phyloP scores from a whole-genome alignment of 2,329 filamentous ascomycete genomes.

The Nothophaeocryptopus gaeumannii region DNA sequence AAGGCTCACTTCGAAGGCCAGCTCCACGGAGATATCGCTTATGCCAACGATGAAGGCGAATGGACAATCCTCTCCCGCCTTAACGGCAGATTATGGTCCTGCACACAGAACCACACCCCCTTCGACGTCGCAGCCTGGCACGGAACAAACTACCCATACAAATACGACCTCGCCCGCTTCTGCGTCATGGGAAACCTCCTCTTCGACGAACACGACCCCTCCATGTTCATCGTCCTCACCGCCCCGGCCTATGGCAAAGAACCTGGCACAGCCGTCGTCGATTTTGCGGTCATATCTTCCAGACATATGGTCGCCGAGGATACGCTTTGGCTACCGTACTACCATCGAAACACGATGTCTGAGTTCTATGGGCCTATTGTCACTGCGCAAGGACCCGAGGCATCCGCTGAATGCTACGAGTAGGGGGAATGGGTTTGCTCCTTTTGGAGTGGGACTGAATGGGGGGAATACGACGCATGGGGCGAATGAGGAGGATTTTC shows the following conservation, averaged over 20 bases:
- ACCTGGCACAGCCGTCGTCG: constrained; percentile 55
- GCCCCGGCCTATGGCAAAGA: constrained; percentile 50
- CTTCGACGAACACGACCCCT: constrained; percentile 63
- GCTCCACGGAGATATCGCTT: constrained; percentile 3
- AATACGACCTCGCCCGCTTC: constrained; percentile 57
- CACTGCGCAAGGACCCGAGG: constrained; percentile 57
- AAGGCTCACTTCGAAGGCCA: constrained; percentile 52
- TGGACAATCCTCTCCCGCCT: constrained; percentile 16
- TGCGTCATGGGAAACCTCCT: constrained; percentile 54
- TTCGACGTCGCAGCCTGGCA: constrained; percentile 71
- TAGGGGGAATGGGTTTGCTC: constrained; percentile 7
- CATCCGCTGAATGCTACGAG: constrained; percentile 15
- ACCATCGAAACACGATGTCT: constrained; percentile 64
- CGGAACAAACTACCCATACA: constrained; percentile 60
- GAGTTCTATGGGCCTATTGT: constrained; percentile 61
- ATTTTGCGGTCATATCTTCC: constrained; percentile 69
- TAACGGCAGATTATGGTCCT: constrained; percentile 13
- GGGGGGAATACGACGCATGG: constrained; percentile 16
- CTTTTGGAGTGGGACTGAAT: constrained; percentile 16
- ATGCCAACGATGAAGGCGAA: constrained; percentile 4
- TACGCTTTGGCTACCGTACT: constrained; percentile 70
- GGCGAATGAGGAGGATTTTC: constrained; percentile 12
- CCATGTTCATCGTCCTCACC: constrained; percentile 63
- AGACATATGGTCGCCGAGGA: constrained; percentile 65
- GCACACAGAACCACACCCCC: constrained; percentile 57